Evolutionary conservation across 2,329 filamentous ascomycete genomes (phyloP).

Genomic region (Aspergillus fructus): DNA sequence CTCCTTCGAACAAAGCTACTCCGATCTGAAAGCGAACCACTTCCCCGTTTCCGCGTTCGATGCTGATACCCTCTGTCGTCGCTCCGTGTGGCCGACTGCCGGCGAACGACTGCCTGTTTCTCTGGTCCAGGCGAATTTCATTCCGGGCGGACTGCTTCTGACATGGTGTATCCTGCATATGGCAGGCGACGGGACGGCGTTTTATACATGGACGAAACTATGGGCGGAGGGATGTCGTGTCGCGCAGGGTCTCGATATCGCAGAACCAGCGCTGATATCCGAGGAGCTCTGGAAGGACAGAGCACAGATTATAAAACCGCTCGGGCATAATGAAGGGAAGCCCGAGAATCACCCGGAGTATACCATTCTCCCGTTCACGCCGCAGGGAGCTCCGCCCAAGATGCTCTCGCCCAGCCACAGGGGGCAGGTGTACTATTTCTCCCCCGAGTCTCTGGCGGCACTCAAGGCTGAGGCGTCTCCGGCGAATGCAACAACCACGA

Average conservation of each 20-base stretch:
- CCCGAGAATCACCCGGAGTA: slow-evolving; percentile 34
- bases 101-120: slow-evolving; percentile 40
- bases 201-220: slow-evolving; percentile 31
- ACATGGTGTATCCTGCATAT: slow-evolving; percentile 37
- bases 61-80: slow-evolving; percentile 38
- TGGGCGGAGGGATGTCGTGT: slow-evolving; percentile 40
- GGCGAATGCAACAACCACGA: slow-evolving; percentile 24
- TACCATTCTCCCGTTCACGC: slow-evolving; percentile 30
- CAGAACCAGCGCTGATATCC: slow-evolving; percentile 23
- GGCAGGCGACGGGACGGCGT: slow-evolving; percentile 35
- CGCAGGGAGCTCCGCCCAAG: slow-evolving; percentile 31
- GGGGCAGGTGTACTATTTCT: slow-evolving; percentile 35
- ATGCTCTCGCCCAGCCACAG: slow-evolving; percentile 32
- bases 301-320: slow-evolving; percentile 28
- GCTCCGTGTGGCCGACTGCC: slow-evolving; percentile 30
- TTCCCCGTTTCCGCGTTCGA: slow-evolving; percentile 53
- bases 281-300: slow-evolving; percentile 31
- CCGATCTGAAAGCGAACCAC: slow-evolving; percentile 21
- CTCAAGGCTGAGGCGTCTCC: slow-evolving; percentile 35
- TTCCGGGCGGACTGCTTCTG: slow-evolving; percentile 52
- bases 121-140: slow-evolving; percentile 50
- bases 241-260: slow-evolving; percentile 26
- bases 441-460: slow-evolving; percentile 24
- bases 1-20: not conserved
- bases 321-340: slow-evolving; percentile 27